Base-by-base conservation (phyloP, 2,329 filamentous ascomycete species). In the Clathrospora elynae region DNA sequence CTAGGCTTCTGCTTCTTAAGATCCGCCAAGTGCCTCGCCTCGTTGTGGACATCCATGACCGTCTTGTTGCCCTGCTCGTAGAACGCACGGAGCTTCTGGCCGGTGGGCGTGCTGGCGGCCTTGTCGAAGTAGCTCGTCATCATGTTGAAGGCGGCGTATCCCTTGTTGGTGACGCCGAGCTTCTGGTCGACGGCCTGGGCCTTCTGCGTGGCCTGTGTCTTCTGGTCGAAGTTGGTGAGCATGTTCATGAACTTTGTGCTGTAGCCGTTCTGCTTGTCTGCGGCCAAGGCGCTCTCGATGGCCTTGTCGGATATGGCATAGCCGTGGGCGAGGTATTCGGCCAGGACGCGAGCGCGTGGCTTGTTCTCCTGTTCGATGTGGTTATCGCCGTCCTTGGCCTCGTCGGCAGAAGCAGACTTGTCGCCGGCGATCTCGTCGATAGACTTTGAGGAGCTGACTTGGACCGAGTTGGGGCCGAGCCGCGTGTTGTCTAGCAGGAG, bases 401-500 rank as follows among this genome's bases (percentile, higher is more conserved):
- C 72, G 46, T 78, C 75, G 47, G 76, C 77, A 23, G 75, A 76
- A 33, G 81, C 74, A 40, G 77, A 75, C 54, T 87, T 83, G 33
- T 80, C 78, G 35, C 81, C 80, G 37, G 78, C 76, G 36, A 82
- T 74, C 43, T 87, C 79, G 54, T 84, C 85, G 52, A 86, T 78
- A 35, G 81, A 81, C 53, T 84, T 81, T 29, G 85, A 81, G 34
- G 90, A 82, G 43, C 83, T 79, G 67, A 99, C 95, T 66, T 93
- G 84, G 57, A 91, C 89, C 46, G 86, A 76, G 43, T 80, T 77
- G 34, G 78, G 73, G 53, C 91, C 91, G 35, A 99, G 87, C 74
- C 95, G 88, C 38, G 93, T 99, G 79, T 96, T 95, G 76, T 97
- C 92, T 54, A 99, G 85, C 46, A 99, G 87, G 26, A 96, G 87